phyloP scores from a whole-genome alignment of 1,284 basidiomycete genomes.

The Melampsora larici-populina region DNA sequence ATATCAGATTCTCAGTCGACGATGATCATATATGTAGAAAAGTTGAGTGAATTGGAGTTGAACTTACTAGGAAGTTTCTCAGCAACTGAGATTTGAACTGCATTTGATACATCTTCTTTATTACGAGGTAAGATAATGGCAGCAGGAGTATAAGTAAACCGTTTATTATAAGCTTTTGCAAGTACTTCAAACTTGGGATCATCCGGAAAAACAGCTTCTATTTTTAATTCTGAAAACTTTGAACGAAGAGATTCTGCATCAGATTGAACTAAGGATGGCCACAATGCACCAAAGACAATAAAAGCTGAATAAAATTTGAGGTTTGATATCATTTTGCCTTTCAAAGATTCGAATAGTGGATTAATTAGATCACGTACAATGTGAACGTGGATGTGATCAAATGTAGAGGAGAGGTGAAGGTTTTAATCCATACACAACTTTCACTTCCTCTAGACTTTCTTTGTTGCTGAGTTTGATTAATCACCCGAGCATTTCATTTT shows the following conservation, averaged over 20 bases:
- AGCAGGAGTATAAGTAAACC: slow-evolving; percentile 26
- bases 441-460: too few relatives aligned
- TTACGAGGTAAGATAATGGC: slow-evolving; percentile 21
- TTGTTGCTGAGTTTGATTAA: too few relatives aligned
- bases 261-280: not conserved
- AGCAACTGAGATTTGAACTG: slow-evolving; percentile 13
- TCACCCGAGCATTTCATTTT: too few relatives aligned
- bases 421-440: too few relatives aligned
- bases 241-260: slow-evolving; percentile 10
- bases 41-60: not conserved
- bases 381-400: too few relatives aligned
- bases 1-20: not conserved
- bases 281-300: too few relatives aligned
- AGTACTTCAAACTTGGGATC: slow-evolving; percentile 23
- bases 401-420: too few relatives aligned
- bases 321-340: too few relatives aligned
- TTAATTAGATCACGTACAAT: too few relatives aligned
- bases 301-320: too few relatives aligned
- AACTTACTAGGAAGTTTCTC: slow-evolving; percentile 25
- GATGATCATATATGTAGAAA: not conserved
- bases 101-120: slow-evolving; percentile 1
- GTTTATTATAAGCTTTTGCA: slow-evolving; percentile 19
- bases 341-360: too few relatives aligned
- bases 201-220: slow-evolving; percentile 34
- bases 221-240: slow-evolving; percentile 15